Base-by-base conservation (phyloP, 2,329 filamentous ascomycete genomes). In the Colletotrichum sp. region DNA sequence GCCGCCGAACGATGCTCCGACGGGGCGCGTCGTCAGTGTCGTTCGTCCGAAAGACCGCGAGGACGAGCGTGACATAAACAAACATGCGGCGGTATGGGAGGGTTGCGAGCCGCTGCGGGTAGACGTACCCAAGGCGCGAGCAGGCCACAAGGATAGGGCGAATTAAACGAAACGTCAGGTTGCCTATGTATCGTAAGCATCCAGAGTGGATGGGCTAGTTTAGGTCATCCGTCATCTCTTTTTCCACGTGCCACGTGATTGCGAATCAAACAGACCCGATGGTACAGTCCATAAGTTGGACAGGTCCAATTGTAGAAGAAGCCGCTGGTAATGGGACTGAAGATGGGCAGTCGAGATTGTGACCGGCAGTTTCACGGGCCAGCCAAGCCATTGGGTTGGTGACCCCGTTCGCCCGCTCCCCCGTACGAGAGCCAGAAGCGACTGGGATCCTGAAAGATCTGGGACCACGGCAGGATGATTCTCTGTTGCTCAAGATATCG, bases 401-500 rank as follows among this genome's bases (percentile, higher is more conserved):
- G 61, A 34, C 32, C 34, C 44, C n/a, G 44, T 52, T 52, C 44
- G 44, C 44, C n/a, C 44, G 44, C 44, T 52, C 2, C 25, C 22
- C 55, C 68, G 32, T 28, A 72, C n/a, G 57, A 44, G 55, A 15
- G 44, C 34, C 27, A 32, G 32, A 44, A 28, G 27, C 44, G 39
- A 28, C 63, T 25, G 34, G 69, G 73, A 76, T 77, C n/a, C 55
- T 75, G 52, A 65, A 74, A 74, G 74, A 77, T 76, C 76, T 77
- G 66, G 65, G 59, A 65, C n/a, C 76, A 71, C 73, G 52, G 60
- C 52, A 70, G 69, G 48, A 13, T 25, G 39, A 55, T 63, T 65
- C 74, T 44, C 65, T 67, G 64, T 73, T 34, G 76, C 71, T 61
- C 74, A 75, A 76, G 76, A 77, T 77, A 72, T 77, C 65, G 73